Conservation (phyloP, 495 filamentous ascomycete species). For the Penicillium coprophilum region DNA sequence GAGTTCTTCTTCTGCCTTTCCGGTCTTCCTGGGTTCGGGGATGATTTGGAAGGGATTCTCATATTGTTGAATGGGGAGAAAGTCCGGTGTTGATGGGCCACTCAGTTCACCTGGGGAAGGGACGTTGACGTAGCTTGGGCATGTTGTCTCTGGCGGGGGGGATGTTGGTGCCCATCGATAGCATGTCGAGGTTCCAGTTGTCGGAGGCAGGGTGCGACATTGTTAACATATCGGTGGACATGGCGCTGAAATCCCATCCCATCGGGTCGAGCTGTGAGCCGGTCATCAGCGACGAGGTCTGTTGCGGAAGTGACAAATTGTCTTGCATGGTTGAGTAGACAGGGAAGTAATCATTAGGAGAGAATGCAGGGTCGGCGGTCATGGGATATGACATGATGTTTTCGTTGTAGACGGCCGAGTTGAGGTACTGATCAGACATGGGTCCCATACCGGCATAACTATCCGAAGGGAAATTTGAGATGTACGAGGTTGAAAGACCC, state of each 20-base stretch:
- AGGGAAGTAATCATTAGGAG: conserved; percentile 29
- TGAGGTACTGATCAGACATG: conserved; percentile 29
- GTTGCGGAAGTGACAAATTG: conserved; percentile 43
- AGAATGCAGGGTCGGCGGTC: conserved; percentile 31
- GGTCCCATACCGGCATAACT: conserved; percentile 29
- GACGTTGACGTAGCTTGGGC: conserved; percentile 41
- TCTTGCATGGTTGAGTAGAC: conserved; percentile 35
- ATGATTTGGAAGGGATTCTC: conserved; percentile 23
- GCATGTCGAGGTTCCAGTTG: conserved; percentile 42
- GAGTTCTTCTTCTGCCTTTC: conserved; percentile 61
- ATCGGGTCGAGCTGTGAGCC: conserved; percentile 40
- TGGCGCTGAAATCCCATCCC: conserved; percentile 28
- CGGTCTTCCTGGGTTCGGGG: conserved; percentile 30
- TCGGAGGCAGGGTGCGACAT: conserved; percentile 32
- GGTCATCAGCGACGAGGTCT: conserved; percentile 39
- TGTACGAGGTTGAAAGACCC: conserved; percentile 35
- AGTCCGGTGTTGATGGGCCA: conserved; percentile 63
- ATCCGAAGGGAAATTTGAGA: conserved; percentile 22
- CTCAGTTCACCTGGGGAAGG: conserved; percentile 41
- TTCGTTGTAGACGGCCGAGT: conserved; percentile 23
- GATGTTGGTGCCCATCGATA: conserved; percentile 40
- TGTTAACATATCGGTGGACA: conserved; percentile 18
- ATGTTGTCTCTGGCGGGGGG: conserved; percentile 32
- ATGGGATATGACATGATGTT: conserved; percentile 33
- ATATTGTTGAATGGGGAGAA: conserved; percentile 50